These are phyloP conservation scores for Microdochium nivale DNA, from an alignment of 2,329 filamentous ascomycete genomes.

Conservation along the genomic window DNA sequence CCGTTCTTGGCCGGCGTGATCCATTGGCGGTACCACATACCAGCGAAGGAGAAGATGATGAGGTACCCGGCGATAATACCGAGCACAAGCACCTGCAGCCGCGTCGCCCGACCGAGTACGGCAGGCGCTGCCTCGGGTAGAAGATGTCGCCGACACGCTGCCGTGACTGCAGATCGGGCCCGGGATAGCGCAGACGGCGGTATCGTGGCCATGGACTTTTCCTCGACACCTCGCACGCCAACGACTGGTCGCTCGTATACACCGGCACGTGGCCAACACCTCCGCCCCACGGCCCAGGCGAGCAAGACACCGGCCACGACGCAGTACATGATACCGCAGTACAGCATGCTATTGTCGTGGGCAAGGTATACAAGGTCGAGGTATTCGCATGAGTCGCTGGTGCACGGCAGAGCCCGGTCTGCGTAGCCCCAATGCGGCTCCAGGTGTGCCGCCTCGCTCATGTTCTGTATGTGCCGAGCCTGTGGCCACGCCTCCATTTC, in stretches of 20 bases:
- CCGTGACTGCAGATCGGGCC: constrained; percentile 26
- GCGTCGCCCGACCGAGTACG: constrained; percentile 60
- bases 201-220: constrained; percentile 6
- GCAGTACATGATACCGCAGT: constrained; percentile 40
- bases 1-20: constrained; percentile 55
- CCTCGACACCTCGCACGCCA: too few relatives aligned
- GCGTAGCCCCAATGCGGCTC: constrained; percentile 49
- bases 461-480: constrained; percentile 35
- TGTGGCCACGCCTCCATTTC: constrained; percentile 5
- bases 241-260: too few relatives aligned
- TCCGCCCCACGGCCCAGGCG: constrained; percentile 28
- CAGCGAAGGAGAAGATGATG: constrained; percentile 59
- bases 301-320: constrained; percentile 33
- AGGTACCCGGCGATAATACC: constrained; percentile 52
- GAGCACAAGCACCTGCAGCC: constrained; percentile 58
- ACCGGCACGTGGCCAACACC: constrained; percentile 11
- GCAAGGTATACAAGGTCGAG: constrained; percentile 41
- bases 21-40: constrained; percentile 61
- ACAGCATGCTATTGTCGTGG: constrained; percentile 41
- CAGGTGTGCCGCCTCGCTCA: constrained; percentile 24
- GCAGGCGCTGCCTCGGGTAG: constrained; percentile 50
- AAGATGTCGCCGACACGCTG: constrained; percentile 40
- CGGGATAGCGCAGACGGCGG: constrained; percentile 8
- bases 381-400: constrained; percentile 50
- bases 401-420: constrained; percentile 44